A percentile compares a stretch with the other conserved stretches of the same genome.
These are phyloP conservation scores for Globisporangium rhizosaccharum DNA, from an alignment of 352 stramenopile genomes.

Conservation along the genomic window DNA sequence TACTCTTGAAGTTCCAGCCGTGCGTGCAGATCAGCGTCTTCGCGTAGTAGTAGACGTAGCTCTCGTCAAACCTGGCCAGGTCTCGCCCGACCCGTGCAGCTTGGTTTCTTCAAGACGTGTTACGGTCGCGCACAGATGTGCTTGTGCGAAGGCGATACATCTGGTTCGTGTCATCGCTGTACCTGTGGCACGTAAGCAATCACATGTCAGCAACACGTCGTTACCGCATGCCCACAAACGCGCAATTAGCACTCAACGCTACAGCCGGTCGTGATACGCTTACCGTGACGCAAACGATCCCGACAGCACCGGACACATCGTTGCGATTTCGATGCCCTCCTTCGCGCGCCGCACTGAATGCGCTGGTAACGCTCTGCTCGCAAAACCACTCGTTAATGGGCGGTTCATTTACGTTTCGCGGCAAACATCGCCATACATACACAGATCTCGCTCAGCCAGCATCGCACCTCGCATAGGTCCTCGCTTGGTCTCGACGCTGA, in stretches of 20 bases:
- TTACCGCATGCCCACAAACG: background rate
- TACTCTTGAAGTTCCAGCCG: background rate
- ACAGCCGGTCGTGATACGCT: background rate
- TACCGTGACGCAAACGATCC: conserved; percentile 6
- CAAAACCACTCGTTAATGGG: too few relatives aligned
- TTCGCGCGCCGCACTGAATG: too few relatives aligned
- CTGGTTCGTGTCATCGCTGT: background rate
- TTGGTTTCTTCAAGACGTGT: background rate
- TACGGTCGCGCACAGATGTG: background rate
- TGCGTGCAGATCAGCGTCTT: background rate
- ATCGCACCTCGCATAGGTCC: too few relatives aligned
- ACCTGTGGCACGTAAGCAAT: background rate
- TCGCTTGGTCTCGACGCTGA: too few relatives aligned
- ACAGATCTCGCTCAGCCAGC: too few relatives aligned
- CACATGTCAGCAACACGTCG: background rate
- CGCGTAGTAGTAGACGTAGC: background rate
- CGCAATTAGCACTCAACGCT: background rate
- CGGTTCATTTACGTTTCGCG: too few relatives aligned
- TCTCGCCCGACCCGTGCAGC: background rate
- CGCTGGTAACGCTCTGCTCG: too few relatives aligned
- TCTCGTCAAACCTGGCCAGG: background rate
- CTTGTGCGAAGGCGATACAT: background rate
- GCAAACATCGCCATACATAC: too few relatives aligned
- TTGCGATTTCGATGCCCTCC: too few relatives aligned
- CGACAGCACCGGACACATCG: conserved; percentile 18